A percentile compares a stretch with the other conserved stretches of the same genome.
Conservation (phyloP, 805 yeast genomes). For the Wickerhamiella vanderwaltii region DNA sequence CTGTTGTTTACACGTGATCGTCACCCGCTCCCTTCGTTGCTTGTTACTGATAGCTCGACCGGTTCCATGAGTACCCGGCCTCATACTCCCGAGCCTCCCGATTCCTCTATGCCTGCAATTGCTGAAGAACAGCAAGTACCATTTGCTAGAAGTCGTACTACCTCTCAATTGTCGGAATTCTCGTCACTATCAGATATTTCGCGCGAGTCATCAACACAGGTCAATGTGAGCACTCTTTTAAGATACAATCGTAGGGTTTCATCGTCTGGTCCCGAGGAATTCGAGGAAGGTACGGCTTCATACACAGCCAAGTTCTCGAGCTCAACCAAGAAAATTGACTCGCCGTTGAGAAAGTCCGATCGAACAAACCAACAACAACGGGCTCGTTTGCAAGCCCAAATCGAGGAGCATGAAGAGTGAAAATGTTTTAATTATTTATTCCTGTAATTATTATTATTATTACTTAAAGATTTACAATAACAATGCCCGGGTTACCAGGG, state of each 20-base stretch:
- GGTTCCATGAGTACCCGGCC: not conserved
- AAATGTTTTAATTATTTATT: not conserved
- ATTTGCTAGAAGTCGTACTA: slow-evolving; percentile 2
- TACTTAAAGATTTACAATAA: slow-evolving; percentile 40
- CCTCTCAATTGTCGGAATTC: slow-evolving; percentile 4
- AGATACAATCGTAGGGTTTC: slow-evolving; percentile 5
- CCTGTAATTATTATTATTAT: not conserved
- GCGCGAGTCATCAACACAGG: slow-evolving; percentile 4
- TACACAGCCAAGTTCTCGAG: slow-evolving; percentile 1
- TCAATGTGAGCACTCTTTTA: slow-evolving; percentile 2
- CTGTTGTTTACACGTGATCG: not conserved
- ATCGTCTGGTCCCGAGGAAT: not conserved
- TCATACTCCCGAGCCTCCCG: slow-evolving; percentile 1
- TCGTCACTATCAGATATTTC: slow-evolving; percentile 8
- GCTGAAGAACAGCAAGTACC: slow-evolving; percentile 7
- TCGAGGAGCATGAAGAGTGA: slow-evolving; percentile 3
- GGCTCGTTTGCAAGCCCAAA: slow-evolving; percentile 3
- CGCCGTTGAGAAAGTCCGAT: slow-evolving; percentile 5
- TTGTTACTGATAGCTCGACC: not conserved
- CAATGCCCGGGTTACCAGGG: slow-evolving; percentile 89
- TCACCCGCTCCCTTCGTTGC: not conserved
- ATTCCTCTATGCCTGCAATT: slow-evolving; percentile 7
- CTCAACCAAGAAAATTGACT: slow-evolving; percentile 1
- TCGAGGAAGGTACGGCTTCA: not conserved
- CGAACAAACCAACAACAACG: not conserved